Percentiles rank a stretch among this genome's conserved stretches.
phyloP scores from a whole-genome alignment of 345 rosid genomes.

The Geranium brycei region DNA sequence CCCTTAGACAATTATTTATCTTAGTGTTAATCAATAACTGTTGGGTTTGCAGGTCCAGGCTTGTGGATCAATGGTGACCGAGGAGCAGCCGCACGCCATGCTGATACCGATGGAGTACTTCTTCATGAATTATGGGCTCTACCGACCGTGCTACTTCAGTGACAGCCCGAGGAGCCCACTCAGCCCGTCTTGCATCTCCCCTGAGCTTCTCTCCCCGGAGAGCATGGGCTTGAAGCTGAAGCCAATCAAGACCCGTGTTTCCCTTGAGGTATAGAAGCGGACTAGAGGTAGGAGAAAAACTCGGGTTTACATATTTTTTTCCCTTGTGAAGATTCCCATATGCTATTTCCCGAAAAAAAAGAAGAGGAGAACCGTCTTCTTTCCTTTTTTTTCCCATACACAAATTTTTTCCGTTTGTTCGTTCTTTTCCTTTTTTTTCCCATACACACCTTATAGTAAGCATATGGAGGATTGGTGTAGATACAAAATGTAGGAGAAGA shows the following conservation, averaged over 20 bases:
- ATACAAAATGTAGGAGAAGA: background rate
- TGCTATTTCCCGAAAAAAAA: too few species aligned
- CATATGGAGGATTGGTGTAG: background rate
- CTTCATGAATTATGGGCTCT: constrained; percentile 80
- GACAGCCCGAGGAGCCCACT: constrained; percentile 91
- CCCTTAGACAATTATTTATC: too few species aligned
- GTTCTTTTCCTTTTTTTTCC: background rate
- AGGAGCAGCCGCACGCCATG: constrained; percentile 97
- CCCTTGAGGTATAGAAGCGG: constrained; percentile 13
- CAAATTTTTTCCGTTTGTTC: background rate
- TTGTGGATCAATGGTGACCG: constrained; percentile 98
- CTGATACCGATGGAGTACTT: constrained; percentile 91
- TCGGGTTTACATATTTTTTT: background rate
- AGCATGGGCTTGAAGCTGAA: constrained; percentile 96
- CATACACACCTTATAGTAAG: background rate
- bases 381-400: too few species aligned
- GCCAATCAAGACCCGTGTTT: constrained; percentile 73
- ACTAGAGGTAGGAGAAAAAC: background rate
- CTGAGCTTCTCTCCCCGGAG: constrained; percentile 35
- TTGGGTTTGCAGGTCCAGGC: constrained; percentile 59
- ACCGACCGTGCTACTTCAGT: constrained; percentile 46
- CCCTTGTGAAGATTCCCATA: background rate
- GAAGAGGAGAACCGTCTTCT: too few species aligned
- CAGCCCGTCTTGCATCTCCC: constrained; percentile 77
- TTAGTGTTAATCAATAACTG: background rate